Evolutionary conservation across 768 basidiomycete species (phyloP).

Genomic region (Strobilomyces dryophilus): DNA sequence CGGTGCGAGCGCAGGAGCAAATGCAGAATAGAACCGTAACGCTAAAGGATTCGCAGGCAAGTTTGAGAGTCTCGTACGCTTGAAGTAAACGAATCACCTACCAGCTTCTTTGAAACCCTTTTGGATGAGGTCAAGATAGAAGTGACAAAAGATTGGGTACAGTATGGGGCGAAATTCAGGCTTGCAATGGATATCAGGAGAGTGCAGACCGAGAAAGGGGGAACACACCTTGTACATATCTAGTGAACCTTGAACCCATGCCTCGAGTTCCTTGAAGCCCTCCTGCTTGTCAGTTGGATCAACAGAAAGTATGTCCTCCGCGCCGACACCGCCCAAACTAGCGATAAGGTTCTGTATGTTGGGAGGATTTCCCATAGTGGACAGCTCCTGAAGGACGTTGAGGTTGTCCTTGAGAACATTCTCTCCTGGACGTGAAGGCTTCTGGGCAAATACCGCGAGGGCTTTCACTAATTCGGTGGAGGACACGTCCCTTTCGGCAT

Average conservation of each 20-base stretch:
- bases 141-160: conserved; percentile 96
- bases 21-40: conserved; percentile 66
- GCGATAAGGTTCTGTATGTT: conserved; percentile 74
- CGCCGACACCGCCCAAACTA: conserved; percentile 73
- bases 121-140: conserved; percentile 91
- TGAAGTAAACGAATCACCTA: conserved; percentile 32
- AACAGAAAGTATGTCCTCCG: conserved; percentile 75
- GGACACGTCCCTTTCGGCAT: conserved; percentile 36
- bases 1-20: conserved; percentile 62
- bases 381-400: conserved; percentile 64
- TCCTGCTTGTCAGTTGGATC: conserved; percentile 86
- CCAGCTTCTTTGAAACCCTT: conserved; percentile 89
- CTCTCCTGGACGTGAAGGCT: conserved; percentile 61
- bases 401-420: conserved; percentile 66
- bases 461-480: conserved; percentile 52
- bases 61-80: conserved; percentile 4
- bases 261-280: conserved; percentile 80
- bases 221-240: conserved; percentile 82
- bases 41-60: conserved; percentile 41
- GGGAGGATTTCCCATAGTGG: conserved; percentile 62
- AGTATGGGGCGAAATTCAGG: conserved; percentile 91
- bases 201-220: not conserved
- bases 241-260: conserved; percentile 86
- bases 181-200: conserved; percentile 38
- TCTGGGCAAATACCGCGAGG: conserved; percentile 67